Percentiles rank a stretch among this genome's conserved stretches.
Evolutionary conservation across 2,329 filamentous ascomycete species (phyloP).

Genomic region (Rasamsonia emersonii): DNA sequence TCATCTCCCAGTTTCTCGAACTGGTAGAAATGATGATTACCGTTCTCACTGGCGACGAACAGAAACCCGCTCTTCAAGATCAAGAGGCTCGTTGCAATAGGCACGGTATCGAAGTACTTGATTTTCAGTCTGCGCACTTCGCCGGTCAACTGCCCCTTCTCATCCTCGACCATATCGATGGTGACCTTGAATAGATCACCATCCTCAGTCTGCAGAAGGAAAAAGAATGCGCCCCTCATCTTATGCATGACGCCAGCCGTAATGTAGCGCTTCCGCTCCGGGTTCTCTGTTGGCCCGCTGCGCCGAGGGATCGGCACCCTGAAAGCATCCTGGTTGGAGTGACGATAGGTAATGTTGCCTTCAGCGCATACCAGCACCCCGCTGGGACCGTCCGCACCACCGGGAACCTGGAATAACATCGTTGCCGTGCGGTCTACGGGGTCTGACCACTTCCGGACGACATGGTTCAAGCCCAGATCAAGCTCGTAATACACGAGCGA

Average conservation of each 20-base stretch:
- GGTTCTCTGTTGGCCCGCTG: constrained; percentile 82
- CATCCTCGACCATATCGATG: constrained; percentile 78
- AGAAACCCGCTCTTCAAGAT: constrained; percentile 95
- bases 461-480: constrained; percentile 91
- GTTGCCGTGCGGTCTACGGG: constrained; percentile 83
- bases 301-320: constrained; percentile 82
- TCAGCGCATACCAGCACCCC: constrained; percentile 92
- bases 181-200: constrained; percentile 98
- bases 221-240: constrained; percentile 94
- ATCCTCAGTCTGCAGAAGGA: constrained; percentile 89
- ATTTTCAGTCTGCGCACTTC: constrained; percentile 80
- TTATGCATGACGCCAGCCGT: constrained; percentile 95
- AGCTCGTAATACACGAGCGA: constrained; percentile 95
- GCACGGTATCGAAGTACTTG: constrained; percentile 97
- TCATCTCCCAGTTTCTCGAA: constrained; percentile 96
- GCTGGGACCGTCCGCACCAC: constrained; percentile 85
- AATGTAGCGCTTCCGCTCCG: constrained; percentile 78
- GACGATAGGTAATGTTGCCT: constrained; percentile 92
- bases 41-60: constrained; percentile 84
- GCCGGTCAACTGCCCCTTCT: constrained; percentile 66
- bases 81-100: constrained; percentile 75
- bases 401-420: constrained; percentile 89
- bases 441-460: constrained; percentile 94
- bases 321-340: constrained; percentile 86
- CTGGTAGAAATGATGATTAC: constrained; percentile 91